Conservation (phyloP, 306 rosid species). For the Fragaria ananassa region DNA sequence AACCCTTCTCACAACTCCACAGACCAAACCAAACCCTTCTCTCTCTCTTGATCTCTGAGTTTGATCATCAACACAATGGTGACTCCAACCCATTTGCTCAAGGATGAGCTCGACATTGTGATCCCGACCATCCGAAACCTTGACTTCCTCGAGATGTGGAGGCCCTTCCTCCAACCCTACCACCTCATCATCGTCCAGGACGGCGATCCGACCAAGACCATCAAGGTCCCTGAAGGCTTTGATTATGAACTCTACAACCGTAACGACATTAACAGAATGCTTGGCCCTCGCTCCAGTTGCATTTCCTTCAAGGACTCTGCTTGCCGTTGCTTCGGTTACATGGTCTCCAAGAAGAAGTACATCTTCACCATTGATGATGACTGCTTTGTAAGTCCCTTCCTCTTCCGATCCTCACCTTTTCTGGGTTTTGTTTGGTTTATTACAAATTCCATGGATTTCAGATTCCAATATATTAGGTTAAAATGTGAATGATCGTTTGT, state of each 20-base stretch:
- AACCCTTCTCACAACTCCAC: not conserved
- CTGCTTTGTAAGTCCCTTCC: conserved; percentile 56
- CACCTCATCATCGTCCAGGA: conserved; percentile 88
- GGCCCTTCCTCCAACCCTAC: conserved; percentile 72
- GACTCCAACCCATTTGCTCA: conserved; percentile 38
- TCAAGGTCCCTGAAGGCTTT: conserved; percentile 76
- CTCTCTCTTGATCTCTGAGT: not conserved
- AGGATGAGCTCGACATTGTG: conserved; percentile 82
- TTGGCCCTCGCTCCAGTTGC: conserved; percentile 74
- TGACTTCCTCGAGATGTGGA: conserved; percentile 90
- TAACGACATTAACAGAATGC: conserved; percentile 70
- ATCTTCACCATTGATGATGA: conserved; percentile 91
- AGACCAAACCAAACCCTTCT: not conserved
- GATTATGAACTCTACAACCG: conserved; percentile 83
- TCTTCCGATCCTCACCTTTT: not conserved
- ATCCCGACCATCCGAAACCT: conserved; percentile 88
- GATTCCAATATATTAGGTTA: too few relatives aligned
- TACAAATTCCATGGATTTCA: too few relatives aligned
- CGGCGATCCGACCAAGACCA: conserved; percentile 77
- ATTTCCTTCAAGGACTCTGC: conserved; percentile 95
- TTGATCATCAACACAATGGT: conserved; percentile 26
- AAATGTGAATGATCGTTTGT: not conserved
- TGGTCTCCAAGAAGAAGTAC: conserved; percentile 93
- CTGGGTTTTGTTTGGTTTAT: not conserved
- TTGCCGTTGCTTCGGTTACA: conserved; percentile 90